Base-by-base conservation (phyloP, 2,329 filamentous ascomycete genomes). In the Aspergillus felis region DNA sequence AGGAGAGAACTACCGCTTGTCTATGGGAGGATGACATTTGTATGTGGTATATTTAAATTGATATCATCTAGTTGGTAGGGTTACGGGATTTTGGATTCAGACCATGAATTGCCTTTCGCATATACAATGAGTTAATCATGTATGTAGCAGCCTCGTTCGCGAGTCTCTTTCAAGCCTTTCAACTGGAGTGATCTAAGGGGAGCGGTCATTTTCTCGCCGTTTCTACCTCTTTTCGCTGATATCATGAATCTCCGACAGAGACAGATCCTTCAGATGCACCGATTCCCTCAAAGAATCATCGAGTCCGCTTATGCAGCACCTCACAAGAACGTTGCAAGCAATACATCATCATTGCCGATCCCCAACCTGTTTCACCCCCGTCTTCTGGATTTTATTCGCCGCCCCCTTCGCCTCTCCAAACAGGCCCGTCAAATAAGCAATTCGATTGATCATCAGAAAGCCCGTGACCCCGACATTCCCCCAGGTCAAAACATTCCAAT, bases 401-500 rank as follows among this genome's bases (percentile, higher is more conserved):
- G 59, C 52, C 17, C 59, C 63, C 58, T 58, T 68, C 12, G 68
- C 62, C 56, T 77, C 73, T 3, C 85, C 86, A 73, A 89, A 87
- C 1, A 81, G 41, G 0, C 86, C 87, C 17, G 80, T 56, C 5
- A 89, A 74, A 68, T 87, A 89, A 17, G 79, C 74, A 20, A 81
- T 76, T 47, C 87, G 79, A 56, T 82, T 82, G 27, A 81, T 54
- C 55, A 85, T 84, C 29, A 89, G 73, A 54, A 84, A 83, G 0
- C 73, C 82, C 27, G 88, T 90, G 51, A 81, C 79, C 7, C 82
- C 86, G 60, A 92, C 79, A 66, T 91, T 91, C 2, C 88, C 89
- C 84, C 85, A 89, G n/a, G 86, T 82, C 78, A 88, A 82, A 35
- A 81, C 76, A 69, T 90, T 91, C 88, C 88, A 91, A 24, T 71